Base-by-base conservation (phyloP, 768 basidiomycete genomes). In the Tubosaeta sp. region DNA sequence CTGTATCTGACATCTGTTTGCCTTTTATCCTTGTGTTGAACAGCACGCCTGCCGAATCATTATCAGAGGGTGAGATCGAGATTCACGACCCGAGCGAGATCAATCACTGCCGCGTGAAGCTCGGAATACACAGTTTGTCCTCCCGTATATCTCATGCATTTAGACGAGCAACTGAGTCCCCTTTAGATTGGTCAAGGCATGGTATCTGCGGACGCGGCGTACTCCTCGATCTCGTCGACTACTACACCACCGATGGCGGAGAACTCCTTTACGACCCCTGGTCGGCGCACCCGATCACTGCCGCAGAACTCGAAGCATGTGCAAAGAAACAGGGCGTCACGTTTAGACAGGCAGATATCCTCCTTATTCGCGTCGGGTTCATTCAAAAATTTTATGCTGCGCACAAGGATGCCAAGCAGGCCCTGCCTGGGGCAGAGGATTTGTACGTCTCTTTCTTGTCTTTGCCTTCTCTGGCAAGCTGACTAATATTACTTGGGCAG, bases 181-280 rank as follows among this genome's bases (percentile, higher is more conserved):
- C 27, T 39, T 13, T 40, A 86, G 85, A 86, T 60, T 86, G 83
- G 84, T 81, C 85, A 1, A 75, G 74, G 18, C 85, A 85, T 58
- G 84, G 85, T 1, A 84, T 86, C 38, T 82, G 81, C 46, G 83
- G 84, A 1, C 77, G 85, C 3, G 85, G 83, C 18, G 81, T 87
- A 42, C 67, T 86, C 19, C 74, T 87, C 30, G 84, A 87, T 66
- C 65, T 85, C 30, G 81, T 86, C 48, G 64, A 72, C 11, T 78
- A 77, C 64, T 76, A 77, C 51, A 77, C 75, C 1, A 70, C 71
- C 9, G 51, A 60, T 4, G 63, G 63, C 6, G 57, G 65, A 3
- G 63, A 70, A 7, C 65, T 83, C 2, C 83, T 82, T 0, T 85
- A 83, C 56, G 77, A 85, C 62, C 84, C 85, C 2, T 86, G 83